Percentiles rank a stretch among this genome's conserved stretches.
Conservation (phyloP, 2,329 filamentous ascomycete genomes). For the Botrytis paeoniae region DNA sequence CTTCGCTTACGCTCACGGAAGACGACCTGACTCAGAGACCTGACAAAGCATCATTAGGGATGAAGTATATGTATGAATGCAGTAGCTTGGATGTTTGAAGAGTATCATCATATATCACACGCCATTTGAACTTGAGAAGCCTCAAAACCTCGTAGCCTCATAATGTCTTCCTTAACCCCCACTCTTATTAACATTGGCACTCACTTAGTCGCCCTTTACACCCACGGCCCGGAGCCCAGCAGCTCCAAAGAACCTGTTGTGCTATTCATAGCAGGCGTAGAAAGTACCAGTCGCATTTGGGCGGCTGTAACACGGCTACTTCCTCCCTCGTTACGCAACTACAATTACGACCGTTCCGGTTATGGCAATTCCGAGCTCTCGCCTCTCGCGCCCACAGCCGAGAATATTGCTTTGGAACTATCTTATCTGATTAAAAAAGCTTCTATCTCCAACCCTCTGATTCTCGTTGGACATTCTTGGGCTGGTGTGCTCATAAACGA, state of each 20-base stretch:
- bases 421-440: constrained; percentile 21
- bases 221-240: constrained; percentile 20
- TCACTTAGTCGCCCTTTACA: constrained; percentile 26
- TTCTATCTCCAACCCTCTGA: constrained; percentile 19
- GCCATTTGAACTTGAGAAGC: not conserved
- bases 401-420: constrained; percentile 28
- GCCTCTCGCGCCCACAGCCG: constrained; percentile 22
- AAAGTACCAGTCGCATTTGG: constrained; percentile 20
- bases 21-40: not conserved
- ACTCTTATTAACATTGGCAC: constrained; percentile 25
- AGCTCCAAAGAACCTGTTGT: not conserved
- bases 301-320: constrained; percentile 23
- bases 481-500: constrained; percentile 23
- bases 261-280: not conserved
- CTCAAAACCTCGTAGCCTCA: not conserved
- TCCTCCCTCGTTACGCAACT: constrained; percentile 18
- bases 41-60: not conserved
- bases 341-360: constrained; percentile 28
- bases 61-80: not conserved
- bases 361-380: constrained; percentile 22
- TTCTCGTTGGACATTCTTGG: constrained; percentile 29
- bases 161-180: not conserved
- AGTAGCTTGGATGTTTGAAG: not conserved
- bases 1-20: not conserved
- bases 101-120: not conserved